Evolutionary conservation across 257 asterid genomes (phyloP).

Genomic region (Nicotiana undulata): DNA sequence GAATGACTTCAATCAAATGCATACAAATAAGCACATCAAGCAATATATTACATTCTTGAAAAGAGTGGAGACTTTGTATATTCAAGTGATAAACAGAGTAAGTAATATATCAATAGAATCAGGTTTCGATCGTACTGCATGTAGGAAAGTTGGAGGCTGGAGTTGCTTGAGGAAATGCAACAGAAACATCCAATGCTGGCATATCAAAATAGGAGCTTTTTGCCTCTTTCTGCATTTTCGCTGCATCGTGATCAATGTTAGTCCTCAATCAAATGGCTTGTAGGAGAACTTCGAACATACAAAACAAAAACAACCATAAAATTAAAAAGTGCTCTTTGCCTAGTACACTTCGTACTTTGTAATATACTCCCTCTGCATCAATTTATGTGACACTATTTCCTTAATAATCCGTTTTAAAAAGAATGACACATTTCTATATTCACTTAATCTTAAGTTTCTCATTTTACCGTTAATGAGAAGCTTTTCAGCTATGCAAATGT

Average conservation of each 20-base stretch:
- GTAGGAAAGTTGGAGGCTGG: conserved; percentile 89
- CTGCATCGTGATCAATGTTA: conserved; percentile 31
- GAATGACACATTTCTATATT: no score
- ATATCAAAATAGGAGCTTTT: conserved; percentile 60
- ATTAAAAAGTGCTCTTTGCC: background rate
- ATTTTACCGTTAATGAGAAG: no score
- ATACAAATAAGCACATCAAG: background rate
- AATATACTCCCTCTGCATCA: no score
- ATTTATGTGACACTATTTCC: no score
- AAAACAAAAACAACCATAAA: background rate
- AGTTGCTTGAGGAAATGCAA: conserved; percentile 96
- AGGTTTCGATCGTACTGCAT: conserved; percentile 37
- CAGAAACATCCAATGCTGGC: conserved; percentile 76
- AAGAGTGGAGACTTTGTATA: background rate
- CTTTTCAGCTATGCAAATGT: no score
- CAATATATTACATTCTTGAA: background rate
- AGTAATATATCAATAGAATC: background rate
- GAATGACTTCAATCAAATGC: background rate
- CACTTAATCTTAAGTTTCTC: no score
- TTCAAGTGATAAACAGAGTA: background rate
- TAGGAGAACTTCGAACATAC: background rate
- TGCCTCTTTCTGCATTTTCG: conserved; percentile 38
- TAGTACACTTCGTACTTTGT: background rate
- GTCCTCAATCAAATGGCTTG: conserved; percentile 11
- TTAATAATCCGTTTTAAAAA: no score